A percentile compares a stretch with the other conserved stretches of the same genome.
Evolutionary conservation across 148 eudicot genomes (phyloP).

Genomic region (Persicaria tinctoria): DNA sequence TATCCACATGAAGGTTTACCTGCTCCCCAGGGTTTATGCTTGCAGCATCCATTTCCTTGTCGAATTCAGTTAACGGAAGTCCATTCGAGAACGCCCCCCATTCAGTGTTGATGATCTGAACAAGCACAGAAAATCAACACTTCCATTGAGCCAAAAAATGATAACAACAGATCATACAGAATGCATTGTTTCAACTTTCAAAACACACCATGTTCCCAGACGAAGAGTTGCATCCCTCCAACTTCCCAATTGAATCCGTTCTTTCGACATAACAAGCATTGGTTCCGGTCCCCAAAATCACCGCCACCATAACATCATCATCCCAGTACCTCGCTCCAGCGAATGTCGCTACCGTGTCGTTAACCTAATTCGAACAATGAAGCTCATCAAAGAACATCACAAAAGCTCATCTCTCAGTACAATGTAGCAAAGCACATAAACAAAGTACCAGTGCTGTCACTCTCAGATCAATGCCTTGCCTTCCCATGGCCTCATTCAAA

Average conservation of each 20-base stretch:
- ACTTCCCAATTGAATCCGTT: slow-evolving; percentile 51
- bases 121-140: neutral
- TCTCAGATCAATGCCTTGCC: slow-evolving; percentile 51
- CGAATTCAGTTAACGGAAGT: slow-evolving; percentile 66
- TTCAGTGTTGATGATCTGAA: slow-evolving; percentile 65
- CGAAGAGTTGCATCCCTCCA: slow-evolving; percentile 21
- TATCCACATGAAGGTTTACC: neutral
- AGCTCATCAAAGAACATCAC: neutral
- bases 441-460: slow-evolving; percentile 67
- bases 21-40: slow-evolving; percentile 55
- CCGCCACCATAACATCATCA: slow-evolving; percentile 68
- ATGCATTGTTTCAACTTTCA: neutral
- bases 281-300: slow-evolving; percentile 82
- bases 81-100: slow-evolving; percentile 83
- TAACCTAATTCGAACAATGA: slow-evolving; percentile 38
- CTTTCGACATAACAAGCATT: slow-evolving; percentile 74
- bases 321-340: slow-evolving; percentile 79
- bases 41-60: slow-evolving; percentile 64
- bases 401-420: neutral
- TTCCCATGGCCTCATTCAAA: slow-evolving; percentile 61
- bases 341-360: slow-evolving; percentile 63
- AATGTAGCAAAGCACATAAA: neutral
- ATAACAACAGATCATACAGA: neutral
- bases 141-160: neutral
- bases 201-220: slow-evolving; percentile 44